A percentile compares a stretch with the other conserved stretches of the same genome.
Evolutionary conservation across 2,329 filamentous ascomycete genomes (phyloP).

Genomic region (Penicillium sp.): DNA sequence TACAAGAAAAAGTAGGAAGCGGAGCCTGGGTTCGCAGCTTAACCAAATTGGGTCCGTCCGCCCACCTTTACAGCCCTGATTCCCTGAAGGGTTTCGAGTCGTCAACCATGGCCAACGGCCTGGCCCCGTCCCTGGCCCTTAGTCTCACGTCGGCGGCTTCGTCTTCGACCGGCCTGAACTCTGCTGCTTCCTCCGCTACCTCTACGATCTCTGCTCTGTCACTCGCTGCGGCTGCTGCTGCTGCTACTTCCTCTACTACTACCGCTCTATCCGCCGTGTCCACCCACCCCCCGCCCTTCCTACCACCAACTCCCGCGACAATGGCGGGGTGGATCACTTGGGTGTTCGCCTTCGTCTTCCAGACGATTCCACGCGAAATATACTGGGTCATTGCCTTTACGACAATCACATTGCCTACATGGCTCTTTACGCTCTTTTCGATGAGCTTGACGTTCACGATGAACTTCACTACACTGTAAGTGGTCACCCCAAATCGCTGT

Average conservation of each 20-base stretch:
- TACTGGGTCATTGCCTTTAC: slow-evolving; percentile 84
- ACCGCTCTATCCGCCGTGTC: slow-evolving; percentile 20
- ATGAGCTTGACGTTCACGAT: slow-evolving; percentile 96
- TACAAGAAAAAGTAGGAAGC: slow-evolving; percentile 4
- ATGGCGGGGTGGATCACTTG: slow-evolving; percentile 51
- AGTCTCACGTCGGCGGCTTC: slow-evolving; percentile 20
- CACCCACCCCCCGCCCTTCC: slow-evolving; percentile 30
- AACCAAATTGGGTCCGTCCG: neutral
- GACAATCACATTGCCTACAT: slow-evolving; percentile 85
- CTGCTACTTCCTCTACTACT: slow-evolving; percentile 1
- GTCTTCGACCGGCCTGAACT: slow-evolving; percentile 3
- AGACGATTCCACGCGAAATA: slow-evolving; percentile 58
- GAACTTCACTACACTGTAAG: slow-evolving; percentile 93
- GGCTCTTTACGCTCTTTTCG: slow-evolving; percentile 86
- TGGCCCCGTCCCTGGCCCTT: slow-evolving; percentile 23
- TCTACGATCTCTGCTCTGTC: slow-evolving; percentile 17
- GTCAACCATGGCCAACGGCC: slow-evolving; percentile 15
- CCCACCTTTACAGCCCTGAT: neutral
- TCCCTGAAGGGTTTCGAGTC: neutral
- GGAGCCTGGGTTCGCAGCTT: slow-evolving; percentile 7
- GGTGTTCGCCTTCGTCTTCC: slow-evolving; percentile 51
- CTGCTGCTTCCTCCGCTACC: slow-evolving; percentile 15
- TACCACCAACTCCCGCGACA: slow-evolving; percentile 34
- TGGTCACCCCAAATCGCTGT: neutral
- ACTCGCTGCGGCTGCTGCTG: neutral